Evolutionary conservation across 2,329 filamentous ascomycete species (phyloP).

Genomic region (Emydomyces testavorans): DNA sequence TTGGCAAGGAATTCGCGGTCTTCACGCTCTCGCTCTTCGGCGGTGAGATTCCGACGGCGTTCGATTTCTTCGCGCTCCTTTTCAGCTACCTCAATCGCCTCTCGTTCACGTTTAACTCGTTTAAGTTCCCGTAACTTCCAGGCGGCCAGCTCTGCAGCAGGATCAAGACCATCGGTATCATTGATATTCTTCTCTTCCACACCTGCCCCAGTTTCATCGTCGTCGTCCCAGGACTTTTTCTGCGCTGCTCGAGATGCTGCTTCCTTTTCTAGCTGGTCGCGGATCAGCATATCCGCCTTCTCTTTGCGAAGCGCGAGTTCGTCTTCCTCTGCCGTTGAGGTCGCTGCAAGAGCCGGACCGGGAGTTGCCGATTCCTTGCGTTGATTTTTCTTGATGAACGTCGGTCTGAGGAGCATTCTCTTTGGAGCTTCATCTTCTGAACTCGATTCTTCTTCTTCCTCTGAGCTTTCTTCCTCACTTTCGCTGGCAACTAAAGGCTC

Average conservation of each 20-base stretch:
- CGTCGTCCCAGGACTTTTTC: constrained; percentile 70
- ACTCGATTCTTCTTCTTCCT: constrained; percentile 10
- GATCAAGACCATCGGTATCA: constrained; percentile 76
- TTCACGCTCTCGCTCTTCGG: constrained; percentile 74
- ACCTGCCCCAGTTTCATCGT: constrained; percentile 52
- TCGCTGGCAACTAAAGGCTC: neutral
- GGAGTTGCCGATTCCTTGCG: constrained; percentile 35
- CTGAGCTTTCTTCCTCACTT: constrained; percentile 2
- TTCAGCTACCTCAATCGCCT: constrained; percentile 73
- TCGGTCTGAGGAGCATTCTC: constrained; percentile 50
- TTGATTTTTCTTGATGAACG: constrained; percentile 54
- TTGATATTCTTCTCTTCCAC: constrained; percentile 65
- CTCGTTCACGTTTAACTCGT: constrained; percentile 75
- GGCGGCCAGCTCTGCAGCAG: constrained; percentile 75
- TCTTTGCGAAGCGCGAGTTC: constrained; percentile 41
- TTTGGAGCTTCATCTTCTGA: constrained; percentile 38
- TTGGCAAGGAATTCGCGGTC: constrained; percentile 65
- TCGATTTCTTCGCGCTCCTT: constrained; percentile 81
- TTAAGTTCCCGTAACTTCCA: constrained; percentile 90
- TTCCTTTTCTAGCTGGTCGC: constrained; percentile 77
- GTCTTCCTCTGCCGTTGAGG: constrained; percentile 35
- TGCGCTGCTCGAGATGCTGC: constrained; percentile 61
- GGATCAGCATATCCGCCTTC: constrained; percentile 65
- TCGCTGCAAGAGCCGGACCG: constrained; percentile 16
- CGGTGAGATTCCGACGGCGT: constrained; percentile 71